Evolutionary conservation across 2,329 filamentous ascomycete species (phyloP), one percentile per base, ranked within the genome.

Genomic region (Pezicula radicicola): DNA sequence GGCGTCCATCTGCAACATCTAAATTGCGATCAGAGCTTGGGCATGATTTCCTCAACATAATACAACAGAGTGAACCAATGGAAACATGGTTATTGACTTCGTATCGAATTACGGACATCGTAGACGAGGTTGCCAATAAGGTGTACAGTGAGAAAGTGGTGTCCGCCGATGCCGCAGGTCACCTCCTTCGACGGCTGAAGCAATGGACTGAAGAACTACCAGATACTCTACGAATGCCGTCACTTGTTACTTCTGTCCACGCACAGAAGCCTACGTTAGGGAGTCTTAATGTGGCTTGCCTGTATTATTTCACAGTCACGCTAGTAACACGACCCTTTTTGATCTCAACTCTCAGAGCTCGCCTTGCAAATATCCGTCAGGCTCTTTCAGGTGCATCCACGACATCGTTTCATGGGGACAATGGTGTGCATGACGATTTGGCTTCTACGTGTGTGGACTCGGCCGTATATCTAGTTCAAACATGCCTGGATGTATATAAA

Each of bases 1-100:
- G 49, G 7, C 49, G 49, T 27, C 72, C 75, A 5, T 70, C 70
- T 4, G 37, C 37, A 13, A 40, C 37, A 40, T n/a, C 37, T 16
- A 19, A n/a, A 7, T 40, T 40, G 6, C 37, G 37, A 7, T 40
- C 37, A 13, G 37, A 40, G 16, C 15, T 40, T n/a, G 15, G 37
- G 2, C 3, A 16, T 4, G 37, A 40, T 18, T 4, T 9, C 37
- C 9, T 40, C n/a, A 10, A n/a, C 8, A 19, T 19, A 4, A n/a
- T 19, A 19, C 16, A 16, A 13, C 37, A 19, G 37, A 19, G 37
- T 16, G 16, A n/a, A 40, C n/a, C 16, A 13, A 16, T 40, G 37
- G 37, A 16, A 16, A 40, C 19, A 19, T n/a, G 37, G 8, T 19
- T 40, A 6, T 7, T 40, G 15, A 19, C 37, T 5, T 40, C 37